Evolutionary conservation across 345 rosid genomes (phyloP).

Genomic region (Erysimum cheiranthoides): DNA sequence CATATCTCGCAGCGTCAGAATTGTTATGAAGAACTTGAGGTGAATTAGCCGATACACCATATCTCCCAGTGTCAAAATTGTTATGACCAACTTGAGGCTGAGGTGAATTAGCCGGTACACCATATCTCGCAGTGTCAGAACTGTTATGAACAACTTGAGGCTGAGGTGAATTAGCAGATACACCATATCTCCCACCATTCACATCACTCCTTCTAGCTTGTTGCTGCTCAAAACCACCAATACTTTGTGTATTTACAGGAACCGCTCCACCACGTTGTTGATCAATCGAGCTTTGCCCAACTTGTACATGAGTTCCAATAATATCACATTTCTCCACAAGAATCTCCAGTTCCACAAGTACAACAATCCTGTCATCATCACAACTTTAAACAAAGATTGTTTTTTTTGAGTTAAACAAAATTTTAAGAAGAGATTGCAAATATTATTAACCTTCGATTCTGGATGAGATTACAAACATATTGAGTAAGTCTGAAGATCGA

Average conservation of each 20-base stretch:
- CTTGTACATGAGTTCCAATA: slow-evolving; percentile 60
- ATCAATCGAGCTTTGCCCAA: slow-evolving; percentile 44
- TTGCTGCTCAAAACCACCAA: slow-evolving; percentile 54
- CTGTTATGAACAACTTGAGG: slow-evolving; percentile 23
- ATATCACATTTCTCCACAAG: slow-evolving; percentile 49
- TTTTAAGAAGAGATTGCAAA: background rate
- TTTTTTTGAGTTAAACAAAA: background rate
- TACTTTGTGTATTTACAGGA: slow-evolving; percentile 44
- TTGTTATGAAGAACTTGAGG: slow-evolving; percentile 24
- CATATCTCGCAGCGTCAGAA: slow-evolving; percentile 39
- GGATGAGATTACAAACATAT: slow-evolving; percentile 66
- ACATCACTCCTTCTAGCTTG: slow-evolving; percentile 47
- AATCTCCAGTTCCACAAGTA: slow-evolving; percentile 66
- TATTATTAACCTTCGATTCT: slow-evolving; percentile 63
- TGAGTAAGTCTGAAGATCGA: slow-evolving; percentile 62
- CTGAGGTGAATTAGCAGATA: slow-evolving; percentile 44
- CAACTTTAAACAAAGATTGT: slow-evolving; percentile 8
- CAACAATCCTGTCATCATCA: slow-evolving; percentile 64
- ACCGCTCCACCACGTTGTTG: slow-evolving; percentile 46
- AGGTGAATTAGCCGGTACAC: slow-evolving; percentile 43
- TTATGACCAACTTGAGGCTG: slow-evolving; percentile 30
- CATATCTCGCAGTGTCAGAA: slow-evolving; percentile 39
- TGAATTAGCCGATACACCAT: slow-evolving; percentile 45
- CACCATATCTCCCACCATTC: slow-evolving; percentile 46
- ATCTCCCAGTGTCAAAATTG: slow-evolving; percentile 24